phyloP scores from a whole-genome alignment of 169 alveolate species.

The Cyclospora cayetanensis region DNA sequence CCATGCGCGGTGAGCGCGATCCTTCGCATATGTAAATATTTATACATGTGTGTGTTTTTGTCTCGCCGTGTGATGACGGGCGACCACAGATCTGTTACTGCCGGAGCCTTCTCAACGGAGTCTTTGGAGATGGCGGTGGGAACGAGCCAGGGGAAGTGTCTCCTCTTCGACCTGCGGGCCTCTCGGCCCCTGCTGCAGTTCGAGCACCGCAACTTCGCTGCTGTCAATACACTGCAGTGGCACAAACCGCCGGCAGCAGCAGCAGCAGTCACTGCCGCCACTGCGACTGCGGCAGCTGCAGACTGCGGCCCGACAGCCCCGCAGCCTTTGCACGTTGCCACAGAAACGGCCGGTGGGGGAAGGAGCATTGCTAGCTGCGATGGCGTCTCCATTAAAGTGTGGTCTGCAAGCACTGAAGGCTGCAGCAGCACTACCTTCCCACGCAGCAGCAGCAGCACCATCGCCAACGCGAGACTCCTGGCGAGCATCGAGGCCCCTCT shows the following conservation, averaged over 20 bases:
- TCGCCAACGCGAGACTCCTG: not conserved
- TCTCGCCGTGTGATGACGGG: too few species aligned
- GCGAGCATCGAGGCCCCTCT: constrained; percentile 36
- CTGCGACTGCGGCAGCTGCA: not conserved
- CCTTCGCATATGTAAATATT: too few species aligned
- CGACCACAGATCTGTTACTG: constrained; percentile 56
- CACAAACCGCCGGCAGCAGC: not conserved
- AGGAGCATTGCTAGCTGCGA: constrained; percentile 16
- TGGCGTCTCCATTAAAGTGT: constrained; percentile 7
- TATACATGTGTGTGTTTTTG: too few species aligned
- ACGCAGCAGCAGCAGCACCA: not conserved
- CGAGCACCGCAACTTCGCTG: constrained; percentile 71
- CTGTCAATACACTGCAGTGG: constrained; percentile 65
- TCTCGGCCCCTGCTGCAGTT: constrained; percentile 66
- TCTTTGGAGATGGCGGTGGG: constrained; percentile 70
- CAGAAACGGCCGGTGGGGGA: not conserved
- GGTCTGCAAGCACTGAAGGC: not conserved
- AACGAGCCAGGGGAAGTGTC: constrained; percentile 58
- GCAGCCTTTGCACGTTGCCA: not conserved
- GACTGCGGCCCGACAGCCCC: not conserved
- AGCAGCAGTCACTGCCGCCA: not conserved
- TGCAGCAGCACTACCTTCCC: not conserved
- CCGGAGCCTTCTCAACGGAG: constrained; percentile 68
- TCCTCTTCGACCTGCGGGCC: constrained; percentile 77
- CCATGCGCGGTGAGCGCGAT: too few species aligned